phyloP scores from a whole-genome alignment of 2,329 filamentous ascomycete species.

The Arthroderma sp. region DNA sequence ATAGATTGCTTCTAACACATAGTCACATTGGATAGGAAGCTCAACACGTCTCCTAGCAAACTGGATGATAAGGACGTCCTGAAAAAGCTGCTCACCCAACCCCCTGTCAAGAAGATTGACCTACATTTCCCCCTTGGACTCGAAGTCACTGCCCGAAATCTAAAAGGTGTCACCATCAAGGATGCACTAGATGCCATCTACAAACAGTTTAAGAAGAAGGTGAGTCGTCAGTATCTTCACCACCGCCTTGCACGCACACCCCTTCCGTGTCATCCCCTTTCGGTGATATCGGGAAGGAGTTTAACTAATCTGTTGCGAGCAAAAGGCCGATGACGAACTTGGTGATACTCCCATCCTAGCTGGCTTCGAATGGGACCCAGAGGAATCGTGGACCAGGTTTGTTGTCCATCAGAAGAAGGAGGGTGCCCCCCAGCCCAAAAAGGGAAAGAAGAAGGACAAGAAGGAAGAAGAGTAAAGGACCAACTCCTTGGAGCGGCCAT shows the following conservation, averaged over 20 bases:
- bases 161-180: slow-evolving; percentile 93
- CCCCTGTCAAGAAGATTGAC: slow-evolving; percentile 87
- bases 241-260: not conserved
- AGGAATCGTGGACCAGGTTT: slow-evolving; percentile 78
- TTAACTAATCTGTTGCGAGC: slow-evolving; percentile 8
- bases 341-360: slow-evolving; percentile 66
- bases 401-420: slow-evolving; percentile 74
- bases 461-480: slow-evolving; percentile 16
- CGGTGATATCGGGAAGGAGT: slow-evolving; percentile 1
- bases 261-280: not conserved
- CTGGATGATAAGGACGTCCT: slow-evolving; percentile 76
- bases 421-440: slow-evolving; percentile 42
- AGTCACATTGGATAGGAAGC: slow-evolving; percentile 52
- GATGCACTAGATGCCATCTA: slow-evolving; percentile 90
- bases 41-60: slow-evolving; percentile 69
- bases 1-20: not conserved
- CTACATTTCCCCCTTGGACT: slow-evolving; percentile 80
- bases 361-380: slow-evolving; percentile 93
- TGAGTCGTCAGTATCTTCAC: slow-evolving; percentile 29
- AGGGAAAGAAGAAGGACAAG: slow-evolving; percentile 50
- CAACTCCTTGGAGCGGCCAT: too few species aligned
- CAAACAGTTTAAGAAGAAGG: slow-evolving; percentile 95
- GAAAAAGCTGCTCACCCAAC: slow-evolving; percentile 65
- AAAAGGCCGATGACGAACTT: slow-evolving; percentile 78
- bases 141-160: slow-evolving; percentile 76